phyloP scores from a whole-genome alignment of 129 eudicot genomes.

The Erigeron canadensis region DNA sequence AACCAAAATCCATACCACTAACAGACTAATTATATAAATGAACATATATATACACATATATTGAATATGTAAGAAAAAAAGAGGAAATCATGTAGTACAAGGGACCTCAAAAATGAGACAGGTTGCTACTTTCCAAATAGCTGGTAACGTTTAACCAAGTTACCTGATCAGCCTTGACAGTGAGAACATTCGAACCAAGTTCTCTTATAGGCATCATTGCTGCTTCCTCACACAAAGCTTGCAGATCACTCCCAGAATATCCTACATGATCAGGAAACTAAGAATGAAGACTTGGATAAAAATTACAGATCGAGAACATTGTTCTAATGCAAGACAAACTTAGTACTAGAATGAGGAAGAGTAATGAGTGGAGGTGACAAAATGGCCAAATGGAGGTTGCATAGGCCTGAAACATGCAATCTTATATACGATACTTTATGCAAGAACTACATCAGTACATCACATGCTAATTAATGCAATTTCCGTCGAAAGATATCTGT shows the following conservation, averaged over 20 bases:
- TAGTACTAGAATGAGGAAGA: not conserved
- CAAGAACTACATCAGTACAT: not conserved
- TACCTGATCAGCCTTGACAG: slow-evolving; percentile 87
- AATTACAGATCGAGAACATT: not conserved
- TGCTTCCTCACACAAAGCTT: slow-evolving; percentile 97
- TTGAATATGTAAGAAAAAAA: too few relatives aligned
- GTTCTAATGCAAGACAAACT: slow-evolving; percentile 1
- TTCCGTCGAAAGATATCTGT: not conserved
- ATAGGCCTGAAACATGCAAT: not conserved
- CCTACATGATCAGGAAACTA: slow-evolving; percentile 39
- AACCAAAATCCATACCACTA: not conserved
- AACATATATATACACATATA: too few relatives aligned
- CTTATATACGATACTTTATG: not conserved
- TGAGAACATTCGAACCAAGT: slow-evolving; percentile 86
- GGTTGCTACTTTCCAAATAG: not conserved
- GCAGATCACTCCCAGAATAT: slow-evolving; percentile 95
- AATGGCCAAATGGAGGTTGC: not conserved
- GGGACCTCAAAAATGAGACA: not conserved
- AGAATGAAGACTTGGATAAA: not conserved
- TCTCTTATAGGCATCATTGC: slow-evolving; percentile 99
- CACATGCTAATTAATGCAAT: not conserved
- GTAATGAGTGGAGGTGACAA: not conserved
- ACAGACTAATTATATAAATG: not conserved
- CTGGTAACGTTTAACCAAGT: not conserved
- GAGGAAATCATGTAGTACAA: too few relatives aligned